Conservation (phyloP, 768 basidiomycete species). For the Saitozyma sp. region DNA sequence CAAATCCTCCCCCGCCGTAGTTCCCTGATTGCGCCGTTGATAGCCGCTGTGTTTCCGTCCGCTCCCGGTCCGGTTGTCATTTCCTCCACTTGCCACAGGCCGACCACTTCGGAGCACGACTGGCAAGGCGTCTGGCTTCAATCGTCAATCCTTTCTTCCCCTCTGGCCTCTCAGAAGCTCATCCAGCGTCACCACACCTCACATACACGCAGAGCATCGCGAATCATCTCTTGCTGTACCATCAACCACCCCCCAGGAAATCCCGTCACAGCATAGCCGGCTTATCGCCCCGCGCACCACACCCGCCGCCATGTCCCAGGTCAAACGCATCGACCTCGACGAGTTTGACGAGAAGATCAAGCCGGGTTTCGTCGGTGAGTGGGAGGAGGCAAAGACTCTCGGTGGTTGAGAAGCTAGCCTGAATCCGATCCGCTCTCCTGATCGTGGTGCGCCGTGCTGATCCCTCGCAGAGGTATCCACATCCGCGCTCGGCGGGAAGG, state of each 20-base stretch:
- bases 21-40: background rate
- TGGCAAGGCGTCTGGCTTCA: background rate
- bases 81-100: no score
- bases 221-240: background rate
- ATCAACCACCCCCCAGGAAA: background rate
- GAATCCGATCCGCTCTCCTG: background rate
- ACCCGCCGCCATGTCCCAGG: conserved; percentile 4
- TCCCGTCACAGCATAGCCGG: background rate
- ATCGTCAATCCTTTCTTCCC: background rate
- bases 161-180: background rate
- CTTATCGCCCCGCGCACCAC: background rate
- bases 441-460: background rate
- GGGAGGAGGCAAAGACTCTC: background rate
- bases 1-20: background rate
- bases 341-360: conserved; percentile 19
- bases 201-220: background rate
- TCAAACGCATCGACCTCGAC: conserved; percentile 11
- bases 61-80: no score
- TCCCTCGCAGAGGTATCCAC: conserved; percentile 75
- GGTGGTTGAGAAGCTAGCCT: background rate
- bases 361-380: conserved; percentile 13
- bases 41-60: background rate
- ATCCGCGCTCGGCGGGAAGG: conserved; percentile 72
- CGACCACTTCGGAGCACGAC: background rate
- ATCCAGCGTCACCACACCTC: no score